Evolutionary conservation across 176 grass and related monocot species (phyloP).

Genomic region (Thalia dealbata): DNA sequence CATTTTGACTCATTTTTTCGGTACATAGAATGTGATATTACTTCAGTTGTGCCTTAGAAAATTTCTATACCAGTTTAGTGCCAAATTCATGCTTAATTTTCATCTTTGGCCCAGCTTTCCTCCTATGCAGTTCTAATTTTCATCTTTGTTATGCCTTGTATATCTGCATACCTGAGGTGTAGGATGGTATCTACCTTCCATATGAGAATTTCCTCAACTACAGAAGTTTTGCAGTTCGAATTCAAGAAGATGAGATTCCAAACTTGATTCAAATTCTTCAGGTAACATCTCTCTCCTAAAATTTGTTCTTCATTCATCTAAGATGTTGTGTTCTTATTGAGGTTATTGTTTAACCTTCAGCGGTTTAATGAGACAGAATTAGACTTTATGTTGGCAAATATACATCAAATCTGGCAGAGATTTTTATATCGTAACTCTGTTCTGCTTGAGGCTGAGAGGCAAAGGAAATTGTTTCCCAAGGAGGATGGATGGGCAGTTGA

Average conservation of each 20-base stretch:
- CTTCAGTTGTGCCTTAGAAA: neutral
- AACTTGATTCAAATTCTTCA: constrained; percentile 53
- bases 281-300: constrained; percentile 25
- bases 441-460: constrained; percentile 71
- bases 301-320: neutral
- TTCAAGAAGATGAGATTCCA: constrained; percentile 83
- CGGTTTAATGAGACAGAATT: constrained; percentile 61
- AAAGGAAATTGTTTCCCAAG: constrained; percentile 48
- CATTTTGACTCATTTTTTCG: neutral
- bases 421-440: constrained; percentile 84
- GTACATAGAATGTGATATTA: neutral
- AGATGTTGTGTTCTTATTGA: constrained; percentile 14
- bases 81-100: neutral
- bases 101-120: neutral
- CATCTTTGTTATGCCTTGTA: neutral
- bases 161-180: constrained; percentile 17
- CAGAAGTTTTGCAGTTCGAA: constrained; percentile 64
- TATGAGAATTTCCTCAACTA: constrained; percentile 90
- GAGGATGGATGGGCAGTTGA: constrained; percentile 78
- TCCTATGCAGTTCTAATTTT: neutral
- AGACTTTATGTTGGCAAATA: constrained; percentile 86
- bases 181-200: constrained; percentile 90
- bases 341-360: constrained; percentile 19
- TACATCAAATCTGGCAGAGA: constrained; percentile 69
- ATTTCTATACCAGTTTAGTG: neutral